phyloP scores from a whole-genome alignment of 192 early-diverging fungal genomes.

The Linderina pennispora region DNA sequence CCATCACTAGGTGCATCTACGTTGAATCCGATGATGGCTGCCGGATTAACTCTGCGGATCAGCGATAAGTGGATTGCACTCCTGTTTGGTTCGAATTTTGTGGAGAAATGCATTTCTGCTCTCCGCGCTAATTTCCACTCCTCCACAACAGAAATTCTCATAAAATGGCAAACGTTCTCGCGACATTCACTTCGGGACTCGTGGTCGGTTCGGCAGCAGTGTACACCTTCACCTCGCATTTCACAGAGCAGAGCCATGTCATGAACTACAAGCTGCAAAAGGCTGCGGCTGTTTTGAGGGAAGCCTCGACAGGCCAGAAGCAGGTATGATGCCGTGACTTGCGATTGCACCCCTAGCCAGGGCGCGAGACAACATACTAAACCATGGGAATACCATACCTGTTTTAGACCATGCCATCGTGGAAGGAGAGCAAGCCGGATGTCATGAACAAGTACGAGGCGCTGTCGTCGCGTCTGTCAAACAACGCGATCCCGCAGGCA shows the following conservation, averaged over 20 bases:
- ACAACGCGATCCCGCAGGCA: slow-evolving; percentile 31
- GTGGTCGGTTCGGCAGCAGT: slow-evolving; percentile 32
- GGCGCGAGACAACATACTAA: too few relatives aligned
- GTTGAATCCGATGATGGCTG: too few relatives aligned
- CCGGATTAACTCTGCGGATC: too few relatives aligned
- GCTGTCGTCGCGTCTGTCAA: slow-evolving; percentile 19
- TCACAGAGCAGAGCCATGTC: slow-evolving; percentile 24
- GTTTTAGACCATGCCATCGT: slow-evolving; percentile 1
- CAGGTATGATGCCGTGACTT: too few relatives aligned
- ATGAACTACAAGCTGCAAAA: slow-evolving; percentile 24
- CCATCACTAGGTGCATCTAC: too few relatives aligned
- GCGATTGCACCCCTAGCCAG: too few relatives aligned
- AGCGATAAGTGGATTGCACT: too few relatives aligned
- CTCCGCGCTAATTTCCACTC: too few relatives aligned
- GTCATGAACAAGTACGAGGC: slow-evolving; percentile 17
- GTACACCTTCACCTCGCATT: slow-evolving; percentile 28
- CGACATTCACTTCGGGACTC: slow-evolving; percentile 35
- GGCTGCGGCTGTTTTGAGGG: slow-evolving; percentile 20
- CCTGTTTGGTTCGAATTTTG: too few relatives aligned
- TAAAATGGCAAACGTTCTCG: slow-evolving; percentile 39
- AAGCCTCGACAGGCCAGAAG: slow-evolving; percentile 4
- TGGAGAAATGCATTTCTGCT: too few relatives aligned
- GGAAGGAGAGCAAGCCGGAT: slow-evolving; percentile 15
- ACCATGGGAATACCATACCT: too few relatives aligned
- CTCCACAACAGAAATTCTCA: too few relatives aligned